Percentiles rank a stretch among this genome's conserved stretches.
phyloP scores from a whole-genome alignment of 2,329 filamentous ascomycete species.

The Fusarium sp. region DNA sequence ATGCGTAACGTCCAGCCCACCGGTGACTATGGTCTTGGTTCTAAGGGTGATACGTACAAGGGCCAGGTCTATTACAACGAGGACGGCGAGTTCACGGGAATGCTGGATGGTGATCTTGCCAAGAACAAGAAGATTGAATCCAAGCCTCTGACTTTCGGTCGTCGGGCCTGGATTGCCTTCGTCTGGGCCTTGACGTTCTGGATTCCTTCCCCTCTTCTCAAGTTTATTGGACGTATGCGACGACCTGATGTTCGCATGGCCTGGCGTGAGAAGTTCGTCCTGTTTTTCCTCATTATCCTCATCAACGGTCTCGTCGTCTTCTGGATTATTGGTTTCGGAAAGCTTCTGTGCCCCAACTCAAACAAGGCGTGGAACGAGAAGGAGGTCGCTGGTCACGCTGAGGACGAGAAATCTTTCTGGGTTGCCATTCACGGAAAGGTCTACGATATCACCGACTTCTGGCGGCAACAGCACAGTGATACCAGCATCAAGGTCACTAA shows the following conservation, averaged over 20 bases:
- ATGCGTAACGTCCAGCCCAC: conserved; percentile 65
- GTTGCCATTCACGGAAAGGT: conserved; percentile 89
- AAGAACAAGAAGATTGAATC: conserved; percentile 81
- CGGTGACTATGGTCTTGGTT: conserved; percentile 90
- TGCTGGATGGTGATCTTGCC: conserved; percentile 81
- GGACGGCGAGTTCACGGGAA: conserved; percentile 74
- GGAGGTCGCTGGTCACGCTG: conserved; percentile 79
- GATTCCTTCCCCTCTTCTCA: conserved; percentile 88
- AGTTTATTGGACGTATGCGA: conserved; percentile 92
- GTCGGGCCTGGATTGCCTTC: conserved; percentile 82
- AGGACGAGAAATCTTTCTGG: conserved; percentile 81
- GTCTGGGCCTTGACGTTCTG: conserved; percentile 93
- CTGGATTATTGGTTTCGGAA: conserved; percentile 90
- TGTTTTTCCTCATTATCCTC: conserved; percentile 82
- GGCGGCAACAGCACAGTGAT: conserved; percentile 86
- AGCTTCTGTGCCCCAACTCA: conserved; percentile 87
- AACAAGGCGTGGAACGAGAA: conserved; percentile 86
- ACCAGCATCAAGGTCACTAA: conserved; percentile 68
- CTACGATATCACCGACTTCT: conserved; percentile 93
- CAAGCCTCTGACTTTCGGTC: conserved; percentile 68
- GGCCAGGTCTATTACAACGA: conserved; percentile 79
- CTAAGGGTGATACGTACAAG: conserved; percentile 83
- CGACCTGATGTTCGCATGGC: conserved; percentile 96
- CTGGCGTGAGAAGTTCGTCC: conserved; percentile 93
- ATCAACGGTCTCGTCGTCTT: conserved; percentile 87